A percentile compares a stretch with the other conserved stretches of the same genome.
Evolutionary conservation across 179 eudicot species (phyloP).

Genomic region (Monotropa hypopitys): DNA sequence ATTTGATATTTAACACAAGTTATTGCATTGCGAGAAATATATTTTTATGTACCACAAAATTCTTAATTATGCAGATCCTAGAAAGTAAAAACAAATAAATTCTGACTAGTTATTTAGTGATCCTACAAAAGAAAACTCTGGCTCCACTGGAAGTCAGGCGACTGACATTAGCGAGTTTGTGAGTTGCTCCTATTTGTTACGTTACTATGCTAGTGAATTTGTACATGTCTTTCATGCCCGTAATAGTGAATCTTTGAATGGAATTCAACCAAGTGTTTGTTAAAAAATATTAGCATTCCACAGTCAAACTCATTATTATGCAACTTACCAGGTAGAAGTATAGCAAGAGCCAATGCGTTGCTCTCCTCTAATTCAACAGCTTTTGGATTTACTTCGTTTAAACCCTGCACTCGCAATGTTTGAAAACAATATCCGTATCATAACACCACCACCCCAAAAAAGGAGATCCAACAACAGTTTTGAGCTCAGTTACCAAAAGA

Average conservation of each 20-base stretch:
- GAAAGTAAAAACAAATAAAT: neutral
- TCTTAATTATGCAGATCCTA: neutral
- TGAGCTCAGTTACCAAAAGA: conserved; percentile 42
- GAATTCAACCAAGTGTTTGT: neutral
- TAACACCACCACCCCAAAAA: neutral
- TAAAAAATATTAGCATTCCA: neutral
- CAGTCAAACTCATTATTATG: neutral
- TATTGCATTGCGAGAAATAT: too few species aligned
- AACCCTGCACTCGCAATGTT: conserved; percentile 35
- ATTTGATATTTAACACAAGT: neutral
- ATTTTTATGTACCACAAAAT: neutral
- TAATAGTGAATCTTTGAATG: neutral
- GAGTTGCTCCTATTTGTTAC: neutral
- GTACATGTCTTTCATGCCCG: neutral
- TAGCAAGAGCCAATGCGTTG: conserved; percentile 90
- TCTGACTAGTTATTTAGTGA: neutral
- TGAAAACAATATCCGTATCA: neutral
- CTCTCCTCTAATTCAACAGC: conserved; percentile 68
- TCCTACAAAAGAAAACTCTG: neutral
- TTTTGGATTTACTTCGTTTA: conserved; percentile 52
- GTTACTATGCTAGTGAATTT: neutral
- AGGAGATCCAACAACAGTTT: neutral
- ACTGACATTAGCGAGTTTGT: neutral
- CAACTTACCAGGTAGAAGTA: conserved; percentile 58
- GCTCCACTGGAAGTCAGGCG: neutral